Conservation (phyloP, 148 eudicot species). For the Chenopodium suecicum region DNA sequence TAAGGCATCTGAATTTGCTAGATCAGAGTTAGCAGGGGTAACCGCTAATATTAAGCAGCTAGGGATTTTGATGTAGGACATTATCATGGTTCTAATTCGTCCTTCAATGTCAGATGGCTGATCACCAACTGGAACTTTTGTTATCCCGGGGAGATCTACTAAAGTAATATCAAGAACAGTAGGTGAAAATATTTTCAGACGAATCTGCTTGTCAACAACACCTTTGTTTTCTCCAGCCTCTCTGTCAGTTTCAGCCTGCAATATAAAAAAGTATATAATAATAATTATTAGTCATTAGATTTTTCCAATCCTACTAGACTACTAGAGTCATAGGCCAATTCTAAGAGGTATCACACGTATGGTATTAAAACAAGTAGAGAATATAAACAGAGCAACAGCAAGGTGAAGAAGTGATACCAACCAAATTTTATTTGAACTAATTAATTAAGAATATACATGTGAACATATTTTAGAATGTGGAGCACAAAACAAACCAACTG, state of each 20-base stretch:
- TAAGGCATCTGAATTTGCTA: slow-evolving; percentile 93
- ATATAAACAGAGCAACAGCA: not conserved
- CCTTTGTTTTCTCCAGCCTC: slow-evolving; percentile 93
- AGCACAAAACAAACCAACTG: too few species aligned
- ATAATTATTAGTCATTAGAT: not conserved
- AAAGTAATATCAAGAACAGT: slow-evolving; percentile 91
- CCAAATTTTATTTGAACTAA: not conserved
- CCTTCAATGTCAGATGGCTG: slow-evolving; percentile 93
- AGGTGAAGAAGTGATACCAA: not conserved
- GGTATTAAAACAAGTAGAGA: not conserved
- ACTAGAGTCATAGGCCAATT: not conserved
- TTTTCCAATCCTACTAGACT: not conserved
- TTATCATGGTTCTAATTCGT: slow-evolving; percentile 87
- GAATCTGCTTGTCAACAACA: slow-evolving; percentile 78
- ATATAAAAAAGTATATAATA: slow-evolving; percentile 8
- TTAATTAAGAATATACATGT: not conserved
- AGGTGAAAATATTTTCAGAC: slow-evolving; percentile 80
- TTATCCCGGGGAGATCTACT: slow-evolving; percentile 88
- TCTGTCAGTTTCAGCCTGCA: slow-evolving; percentile 85
- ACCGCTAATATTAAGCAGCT: slow-evolving; percentile 87
- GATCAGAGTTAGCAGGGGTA: slow-evolving; percentile 85
- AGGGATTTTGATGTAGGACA: slow-evolving; percentile 67
- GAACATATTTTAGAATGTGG: not conserved
- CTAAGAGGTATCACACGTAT: not conserved
- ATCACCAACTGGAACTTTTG: slow-evolving; percentile 96